Evolutionary conservation across 495 filamentous ascomycete species (phyloP).

Genomic region (Penicillium goetzii): DNA sequence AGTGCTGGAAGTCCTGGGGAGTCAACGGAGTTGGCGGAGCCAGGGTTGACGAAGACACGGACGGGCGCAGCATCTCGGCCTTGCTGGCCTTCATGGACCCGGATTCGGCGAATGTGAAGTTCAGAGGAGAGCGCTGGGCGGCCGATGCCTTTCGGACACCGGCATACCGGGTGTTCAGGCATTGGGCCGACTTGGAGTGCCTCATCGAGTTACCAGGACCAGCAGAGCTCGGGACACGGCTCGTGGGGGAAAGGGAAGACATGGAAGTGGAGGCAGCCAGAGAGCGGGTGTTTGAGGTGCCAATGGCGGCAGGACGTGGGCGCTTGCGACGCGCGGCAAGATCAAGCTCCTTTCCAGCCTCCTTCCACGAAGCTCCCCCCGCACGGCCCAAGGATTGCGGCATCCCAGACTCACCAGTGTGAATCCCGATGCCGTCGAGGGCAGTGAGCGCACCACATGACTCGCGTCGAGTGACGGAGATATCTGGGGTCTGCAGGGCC

Average conservation of each 20-base stretch:
- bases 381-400: slow-evolving; percentile 33
- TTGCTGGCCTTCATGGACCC: slow-evolving; percentile 45
- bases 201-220: slow-evolving; percentile 45
- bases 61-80: slow-evolving; percentile 46
- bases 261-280: slow-evolving; percentile 47
- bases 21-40: slow-evolving; percentile 54
- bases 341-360: slow-evolving; percentile 51
- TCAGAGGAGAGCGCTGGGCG: slow-evolving; percentile 58
- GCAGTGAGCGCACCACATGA: slow-evolving; percentile 50
- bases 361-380: slow-evolving; percentile 42
- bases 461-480: slow-evolving; percentile 39
- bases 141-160: slow-evolving; percentile 55
- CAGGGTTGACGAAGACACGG: slow-evolving; percentile 43
- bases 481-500: slow-evolving; percentile 40
- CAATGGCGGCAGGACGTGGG: slow-evolving; percentile 57
- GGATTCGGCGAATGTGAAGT: slow-evolving; percentile 53
- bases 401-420: slow-evolving; percentile 31
- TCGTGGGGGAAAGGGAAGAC: slow-evolving; percentile 46
- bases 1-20: slow-evolving; percentile 49
- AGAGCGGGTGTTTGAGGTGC: slow-evolving; percentile 44
- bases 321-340: slow-evolving; percentile 59
- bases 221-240: slow-evolving; percentile 39
- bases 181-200: slow-evolving; percentile 59
- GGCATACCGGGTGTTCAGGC: slow-evolving; percentile 52
- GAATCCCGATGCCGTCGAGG: slow-evolving; percentile 48